These are phyloP conservation scores for Stropharia rugosoannulata DNA, from an alignment of 768 basidiomycete genomes.

Conservation along the genomic window DNA sequence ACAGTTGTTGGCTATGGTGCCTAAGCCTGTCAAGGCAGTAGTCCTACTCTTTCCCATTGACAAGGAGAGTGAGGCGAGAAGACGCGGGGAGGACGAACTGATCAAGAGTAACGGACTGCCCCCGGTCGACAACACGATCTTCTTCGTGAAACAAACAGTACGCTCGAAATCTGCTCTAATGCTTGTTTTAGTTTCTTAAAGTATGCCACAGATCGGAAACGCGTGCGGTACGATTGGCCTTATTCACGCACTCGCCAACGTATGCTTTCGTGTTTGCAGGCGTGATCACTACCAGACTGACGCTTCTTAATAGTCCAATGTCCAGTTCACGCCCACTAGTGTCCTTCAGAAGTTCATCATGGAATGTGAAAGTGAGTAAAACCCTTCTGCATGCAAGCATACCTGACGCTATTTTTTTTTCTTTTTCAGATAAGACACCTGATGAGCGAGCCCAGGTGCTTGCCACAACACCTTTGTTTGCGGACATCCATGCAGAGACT, in stretches of 20 bases:
- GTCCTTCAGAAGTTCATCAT: conserved; percentile 68
- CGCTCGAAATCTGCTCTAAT: conserved; percentile 10
- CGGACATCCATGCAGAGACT: conserved; percentile 70
- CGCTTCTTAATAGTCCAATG: conserved; percentile 43
- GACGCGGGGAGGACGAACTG: conserved; percentile 58
- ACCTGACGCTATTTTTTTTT: background rate
- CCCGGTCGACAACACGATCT: conserved; percentile 57
- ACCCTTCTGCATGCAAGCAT: background rate
- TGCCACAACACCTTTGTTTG: conserved; percentile 74
- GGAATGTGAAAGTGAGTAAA: conserved; percentile 52
- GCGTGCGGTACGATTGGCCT: conserved; percentile 90
- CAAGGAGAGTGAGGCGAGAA: conserved; percentile 43
- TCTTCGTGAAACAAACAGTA: conserved; percentile 93
- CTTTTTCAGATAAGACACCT: conserved; percentile 56
- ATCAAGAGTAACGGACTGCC: conserved; percentile 46
- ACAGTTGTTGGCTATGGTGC: conserved; percentile 70
- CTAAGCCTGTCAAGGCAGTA: conserved; percentile 78
- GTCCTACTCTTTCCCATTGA: conserved; percentile 80
- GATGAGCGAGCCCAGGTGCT: conserved; percentile 74
- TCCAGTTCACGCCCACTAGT: conserved; percentile 54
- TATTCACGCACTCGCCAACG: conserved; percentile 81
- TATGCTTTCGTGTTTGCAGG: conserved; percentile 29
- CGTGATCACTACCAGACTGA: background rate
- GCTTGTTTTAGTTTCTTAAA: no score
- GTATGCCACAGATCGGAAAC: conserved; percentile 54